Evolutionary conservation across 305 asterid genomes (phyloP).

Genomic region (Fraxinus albicans): DNA sequence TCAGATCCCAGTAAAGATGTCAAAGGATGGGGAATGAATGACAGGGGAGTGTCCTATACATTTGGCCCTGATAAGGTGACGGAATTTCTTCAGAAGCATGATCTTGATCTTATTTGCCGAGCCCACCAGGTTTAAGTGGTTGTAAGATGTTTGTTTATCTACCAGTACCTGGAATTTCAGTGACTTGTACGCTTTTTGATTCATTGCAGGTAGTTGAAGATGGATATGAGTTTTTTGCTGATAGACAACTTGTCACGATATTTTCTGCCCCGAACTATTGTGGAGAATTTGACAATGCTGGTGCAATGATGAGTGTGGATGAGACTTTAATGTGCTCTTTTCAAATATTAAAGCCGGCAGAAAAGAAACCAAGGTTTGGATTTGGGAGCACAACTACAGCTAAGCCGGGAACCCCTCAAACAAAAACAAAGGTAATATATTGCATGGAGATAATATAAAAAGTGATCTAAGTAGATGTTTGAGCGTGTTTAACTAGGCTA

Average conservation of each 20-base stretch:
- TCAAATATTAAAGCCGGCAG: constrained; percentile 77
- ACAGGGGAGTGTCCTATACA: constrained; percentile 78
- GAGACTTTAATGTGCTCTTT: constrained; percentile 84
- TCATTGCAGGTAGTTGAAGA: constrained; percentile 70
- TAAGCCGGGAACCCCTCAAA: constrained; percentile 52
- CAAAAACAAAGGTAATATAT: constrained; percentile 53
- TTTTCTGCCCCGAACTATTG: constrained; percentile 92
- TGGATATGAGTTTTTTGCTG: constrained; percentile 86
- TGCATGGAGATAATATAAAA: neutral
- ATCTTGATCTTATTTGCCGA: constrained; percentile 79
- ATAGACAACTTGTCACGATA: constrained; percentile 78
- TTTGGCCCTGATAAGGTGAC: constrained; percentile 72
- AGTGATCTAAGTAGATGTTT: neutral
- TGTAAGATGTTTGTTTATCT: neutral
- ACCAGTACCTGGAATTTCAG: constrained; percentile 3
- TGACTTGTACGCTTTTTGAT: constrained; percentile 13
- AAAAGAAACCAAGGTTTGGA: constrained; percentile 69
- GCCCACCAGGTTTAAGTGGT: constrained; percentile 70
- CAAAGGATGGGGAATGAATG: constrained; percentile 80
- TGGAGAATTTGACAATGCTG: constrained; percentile 80
- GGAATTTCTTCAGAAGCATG: constrained; percentile 73
- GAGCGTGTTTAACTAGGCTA: neutral
- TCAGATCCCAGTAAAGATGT: constrained; percentile 83
- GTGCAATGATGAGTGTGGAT: constrained; percentile 93
- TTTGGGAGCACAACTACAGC: constrained; percentile 62